Percentiles rank a stretch among this genome's conserved stretches.
phyloP scores from a whole-genome alignment of 2,329 filamentous ascomycete genomes.

The Escovopsis sp. region DNA sequence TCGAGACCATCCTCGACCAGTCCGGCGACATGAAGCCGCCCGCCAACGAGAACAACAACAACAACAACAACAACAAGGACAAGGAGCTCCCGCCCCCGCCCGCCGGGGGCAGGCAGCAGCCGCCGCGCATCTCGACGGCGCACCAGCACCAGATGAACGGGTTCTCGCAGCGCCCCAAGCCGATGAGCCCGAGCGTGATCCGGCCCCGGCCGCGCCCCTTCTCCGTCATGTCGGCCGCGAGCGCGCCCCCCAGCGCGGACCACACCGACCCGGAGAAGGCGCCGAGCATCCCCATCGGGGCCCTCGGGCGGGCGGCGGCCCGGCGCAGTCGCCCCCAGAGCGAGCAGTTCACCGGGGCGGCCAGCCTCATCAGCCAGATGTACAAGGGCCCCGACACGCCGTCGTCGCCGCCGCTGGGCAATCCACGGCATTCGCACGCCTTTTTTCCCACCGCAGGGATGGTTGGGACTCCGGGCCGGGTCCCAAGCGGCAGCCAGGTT shows the following conservation, averaged over 20 bases:
- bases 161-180: constrained; percentile 44
- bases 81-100: constrained; percentile 73
- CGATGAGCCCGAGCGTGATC: constrained; percentile 31
- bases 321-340: constrained; percentile 43
- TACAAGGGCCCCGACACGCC: constrained; percentile 59
- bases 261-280: constrained; percentile 57
- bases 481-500: constrained; percentile 33
- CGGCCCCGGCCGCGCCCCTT: constrained; percentile 39
- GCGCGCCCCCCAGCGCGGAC: constrained; percentile 19
- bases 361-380: constrained; percentile 75
- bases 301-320: constrained; percentile 36
- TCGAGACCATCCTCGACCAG: constrained; percentile 82
- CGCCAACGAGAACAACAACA: too few relatives aligned
- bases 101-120: constrained; percentile 16
- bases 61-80: constrained; percentile 39
- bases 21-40: constrained; percentile 37
- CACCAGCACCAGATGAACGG: constrained; percentile 13
- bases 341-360: constrained; percentile 47
- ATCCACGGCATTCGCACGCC: constrained; percentile 44
- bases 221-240: constrained; percentile 34
- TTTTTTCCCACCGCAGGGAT: constrained; percentile 42
- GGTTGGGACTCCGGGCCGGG: constrained; percentile 36
- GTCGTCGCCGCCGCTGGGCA: constrained; percentile 41
- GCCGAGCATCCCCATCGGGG: constrained; percentile 58
- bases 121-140: neutral